Percentiles rank a stretch among this genome's conserved stretches.
These are phyloP conservation scores for Helminthosporium solani DNA, from an alignment of 2,329 filamentous ascomycete genomes.

Conservation along the genomic window DNA sequence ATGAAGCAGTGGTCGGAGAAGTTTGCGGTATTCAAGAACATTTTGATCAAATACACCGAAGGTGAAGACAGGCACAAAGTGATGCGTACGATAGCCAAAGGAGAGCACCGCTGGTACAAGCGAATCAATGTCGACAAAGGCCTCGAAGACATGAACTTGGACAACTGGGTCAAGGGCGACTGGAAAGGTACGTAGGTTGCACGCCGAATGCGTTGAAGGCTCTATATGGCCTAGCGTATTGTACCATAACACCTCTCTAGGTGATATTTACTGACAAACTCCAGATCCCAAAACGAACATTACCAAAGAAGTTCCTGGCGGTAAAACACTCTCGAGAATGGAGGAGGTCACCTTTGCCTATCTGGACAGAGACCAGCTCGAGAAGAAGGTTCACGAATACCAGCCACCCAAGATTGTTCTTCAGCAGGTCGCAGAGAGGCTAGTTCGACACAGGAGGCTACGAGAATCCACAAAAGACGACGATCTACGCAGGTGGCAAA, in stretches of 20 bases:
- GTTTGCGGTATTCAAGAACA: conserved; percentile 51
- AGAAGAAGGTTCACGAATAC: conserved; percentile 42
- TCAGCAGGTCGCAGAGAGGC: conserved; percentile 49
- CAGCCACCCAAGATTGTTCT: conserved; percentile 48
- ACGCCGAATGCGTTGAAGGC: no score
- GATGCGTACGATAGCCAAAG: conserved; percentile 49
- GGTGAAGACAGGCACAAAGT: conserved; percentile 51
- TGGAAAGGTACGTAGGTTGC: no score
- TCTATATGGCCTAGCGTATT: no score
- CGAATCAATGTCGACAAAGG: conserved; percentile 50
- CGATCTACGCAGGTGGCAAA: conserved; percentile 39
- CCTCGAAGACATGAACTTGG: conserved; percentile 48
- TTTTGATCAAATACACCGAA: conserved; percentile 55
- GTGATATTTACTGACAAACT: no score
- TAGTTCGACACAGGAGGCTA: conserved; percentile 48
- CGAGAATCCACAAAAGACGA: conserved; percentile 43
- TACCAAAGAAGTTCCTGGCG: conserved; percentile 41
- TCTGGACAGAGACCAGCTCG: conserved; percentile 41
- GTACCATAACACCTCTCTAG: no score
- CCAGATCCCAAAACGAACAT: conserved; percentile 33
- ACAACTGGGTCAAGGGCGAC: conserved; percentile 48
- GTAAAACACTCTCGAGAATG: conserved; percentile 48
- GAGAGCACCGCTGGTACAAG: conserved; percentile 54
- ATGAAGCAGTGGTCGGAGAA: conserved; percentile 51
- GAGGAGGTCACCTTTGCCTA: conserved; percentile 46